These are phyloP conservation scores for Penicillium sp. DNA, from an alignment of 2,329 filamentous ascomycete genomes.

Conservation along the genomic window DNA sequence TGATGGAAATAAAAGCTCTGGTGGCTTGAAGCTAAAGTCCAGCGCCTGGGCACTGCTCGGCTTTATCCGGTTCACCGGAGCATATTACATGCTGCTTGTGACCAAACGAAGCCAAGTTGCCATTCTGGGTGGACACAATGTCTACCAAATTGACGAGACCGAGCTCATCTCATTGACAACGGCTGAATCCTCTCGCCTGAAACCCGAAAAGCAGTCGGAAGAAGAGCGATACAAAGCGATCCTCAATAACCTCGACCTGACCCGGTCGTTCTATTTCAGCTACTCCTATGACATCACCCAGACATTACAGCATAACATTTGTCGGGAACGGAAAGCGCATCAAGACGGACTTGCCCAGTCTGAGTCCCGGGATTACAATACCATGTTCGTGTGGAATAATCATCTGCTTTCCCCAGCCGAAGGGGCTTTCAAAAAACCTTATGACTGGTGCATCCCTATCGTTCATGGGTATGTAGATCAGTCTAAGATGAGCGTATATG, in stretches of 20 bases:
- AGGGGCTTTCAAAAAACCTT: slow-evolving; percentile 73
- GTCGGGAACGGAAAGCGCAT: slow-evolving; percentile 73
- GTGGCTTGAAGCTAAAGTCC: slow-evolving; percentile 86
- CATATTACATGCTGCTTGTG: slow-evolving; percentile 96
- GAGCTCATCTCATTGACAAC: slow-evolving; percentile 87
- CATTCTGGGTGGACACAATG: slow-evolving; percentile 92
- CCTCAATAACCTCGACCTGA: slow-evolving; percentile 87
- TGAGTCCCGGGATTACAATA: slow-evolving; percentile 79
- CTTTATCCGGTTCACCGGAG: slow-evolving; percentile 93
- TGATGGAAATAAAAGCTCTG: slow-evolving; percentile 88
- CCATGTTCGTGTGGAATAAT: slow-evolving; percentile 98
- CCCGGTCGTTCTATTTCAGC: slow-evolving; percentile 94
- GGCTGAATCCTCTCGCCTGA: slow-evolving; percentile 66
- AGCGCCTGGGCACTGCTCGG: slow-evolving; percentile 92
- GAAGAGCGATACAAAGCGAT: slow-evolving; percentile 89
- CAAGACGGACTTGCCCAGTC: slow-evolving; percentile 65
- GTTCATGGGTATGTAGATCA: slow-evolving; percentile 98
- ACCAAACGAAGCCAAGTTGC: slow-evolving; percentile 96
- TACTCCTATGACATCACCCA: slow-evolving; percentile 96
- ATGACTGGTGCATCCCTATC: slow-evolving; percentile 94
- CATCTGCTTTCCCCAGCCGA: slow-evolving; percentile 80
- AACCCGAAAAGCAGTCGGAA: slow-evolving; percentile 82
- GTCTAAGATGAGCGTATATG: slow-evolving; percentile 81
- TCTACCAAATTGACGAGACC: slow-evolving; percentile 93
- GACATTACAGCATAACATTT: slow-evolving; percentile 90